Evolutionary conservation across 75 land plant genomes (phyloP), one percentile per base, ranked within the genome.

Genomic region (Pinus taeda): DNA sequence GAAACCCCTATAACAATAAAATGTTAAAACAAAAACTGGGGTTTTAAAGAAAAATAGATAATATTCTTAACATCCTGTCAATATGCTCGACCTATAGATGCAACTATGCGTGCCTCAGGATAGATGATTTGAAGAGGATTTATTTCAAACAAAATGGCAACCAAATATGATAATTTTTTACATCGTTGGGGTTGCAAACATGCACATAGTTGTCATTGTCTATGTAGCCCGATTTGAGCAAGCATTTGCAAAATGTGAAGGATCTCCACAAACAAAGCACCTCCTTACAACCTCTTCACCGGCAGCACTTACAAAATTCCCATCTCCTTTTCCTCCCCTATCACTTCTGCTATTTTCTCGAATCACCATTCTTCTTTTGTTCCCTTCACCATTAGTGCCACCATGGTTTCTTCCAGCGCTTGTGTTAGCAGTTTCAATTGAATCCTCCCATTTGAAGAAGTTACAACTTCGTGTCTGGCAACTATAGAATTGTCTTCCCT

Each of bases 161-260:
- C 53, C 53, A 49, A 49, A 49, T 49, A 49, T 49, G 53, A 49
- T 7, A 0, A 49, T 7, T 49, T 49, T 49, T 49, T 0, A 49
- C 53, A 49, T 49, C 11, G 9, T 1, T 49, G 8, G 53, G 6
- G 67, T 15, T 30, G 67, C 6, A 21, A 64, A 33, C 14, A 11
- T 30, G 36, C 4, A 29, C 14, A 6, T 17, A 15, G n/a, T 37
- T 67, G 39, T 37, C 20, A 18, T 69, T 20, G 42, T 7, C n/a
- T 20, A 42, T 69, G n/a, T 15, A 20, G 71, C 86, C 20, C 98
- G 87, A 73, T 85, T 89, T 17, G 98, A 96, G 77, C 98, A 95
- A 65, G 74, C 92, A 88, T 95, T 95, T 24, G 94, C 92, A 84
- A 94, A 95, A 55, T 95, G 98, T 3, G 96, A 91, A 22, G 94